These are phyloP conservation scores for Gossypium schwendimanii DNA, from an alignment of 441 rosid species.

Conservation along the genomic window DNA sequence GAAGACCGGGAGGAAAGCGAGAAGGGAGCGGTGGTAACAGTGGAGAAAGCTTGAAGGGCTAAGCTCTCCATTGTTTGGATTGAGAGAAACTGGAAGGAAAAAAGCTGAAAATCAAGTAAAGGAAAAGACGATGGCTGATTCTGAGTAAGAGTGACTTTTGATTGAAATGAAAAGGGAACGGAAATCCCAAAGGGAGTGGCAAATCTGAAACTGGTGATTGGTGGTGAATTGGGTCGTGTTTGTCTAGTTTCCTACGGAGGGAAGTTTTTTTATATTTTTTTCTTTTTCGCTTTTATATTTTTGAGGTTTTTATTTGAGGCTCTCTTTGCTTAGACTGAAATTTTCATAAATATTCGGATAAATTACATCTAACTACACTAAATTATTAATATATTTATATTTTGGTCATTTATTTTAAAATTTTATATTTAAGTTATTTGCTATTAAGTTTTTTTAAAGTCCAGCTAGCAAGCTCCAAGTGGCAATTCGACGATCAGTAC, in stretches of 20 bases:
- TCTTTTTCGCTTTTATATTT: background rate
- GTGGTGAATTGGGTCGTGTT: background rate
- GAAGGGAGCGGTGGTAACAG: conserved; percentile 28
- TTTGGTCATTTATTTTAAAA: no score
- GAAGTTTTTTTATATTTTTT: background rate
- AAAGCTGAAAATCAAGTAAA: background rate
- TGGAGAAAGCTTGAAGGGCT: conserved; percentile 49
- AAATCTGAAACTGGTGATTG: background rate
- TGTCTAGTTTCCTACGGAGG: background rate
- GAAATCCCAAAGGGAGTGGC: conserved; percentile 15
- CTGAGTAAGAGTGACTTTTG: background rate
- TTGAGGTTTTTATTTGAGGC: background rate
- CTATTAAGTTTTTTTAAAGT: no score
- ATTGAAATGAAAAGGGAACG: conserved; percentile 2
- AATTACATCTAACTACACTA: no score
- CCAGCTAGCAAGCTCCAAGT: fast-evolving
- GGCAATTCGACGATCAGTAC: no score
- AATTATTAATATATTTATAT: no score
- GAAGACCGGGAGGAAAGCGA: conserved; percentile 29
- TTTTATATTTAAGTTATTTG: no score
- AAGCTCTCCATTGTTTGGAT: conserved; percentile 60
- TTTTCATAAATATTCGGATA: background rate
- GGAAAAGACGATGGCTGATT: background rate
- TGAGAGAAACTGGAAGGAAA: conserved; percentile 2
- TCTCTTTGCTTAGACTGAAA: background rate